Percentiles rank a stretch among this genome's conserved stretches.
phyloP scores from a whole-genome alignment of 768 basidiomycete genomes.

The Boletus sp. region DNA sequence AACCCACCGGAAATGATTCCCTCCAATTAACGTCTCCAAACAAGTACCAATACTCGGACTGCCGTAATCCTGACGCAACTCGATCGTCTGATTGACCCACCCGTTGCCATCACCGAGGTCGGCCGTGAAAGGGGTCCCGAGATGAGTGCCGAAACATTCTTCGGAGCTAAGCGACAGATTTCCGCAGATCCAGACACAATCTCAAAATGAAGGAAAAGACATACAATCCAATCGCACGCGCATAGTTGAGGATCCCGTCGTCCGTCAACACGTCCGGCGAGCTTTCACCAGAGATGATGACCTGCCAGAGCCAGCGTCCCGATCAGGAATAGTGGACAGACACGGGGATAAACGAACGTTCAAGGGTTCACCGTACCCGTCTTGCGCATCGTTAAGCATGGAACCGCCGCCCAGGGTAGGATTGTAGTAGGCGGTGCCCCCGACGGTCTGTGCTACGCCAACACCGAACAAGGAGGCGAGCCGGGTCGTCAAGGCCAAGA shows the following conservation, averaged over 20 bases:
- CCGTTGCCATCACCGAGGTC: conserved; percentile 50
- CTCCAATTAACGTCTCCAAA: conserved; percentile 44
- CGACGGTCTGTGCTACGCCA: neutral
- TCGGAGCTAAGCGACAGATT: conserved; percentile 28
- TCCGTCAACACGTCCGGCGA: conserved; percentile 56
- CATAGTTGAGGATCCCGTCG: conserved; percentile 56
- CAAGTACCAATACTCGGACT: conserved; percentile 40
- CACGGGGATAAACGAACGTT: conserved; percentile 33
- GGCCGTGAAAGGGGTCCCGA: conserved; percentile 39
- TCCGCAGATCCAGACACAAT: too few relatives aligned
- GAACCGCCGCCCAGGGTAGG: conserved; percentile 42
- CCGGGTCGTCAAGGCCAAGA: neutral
- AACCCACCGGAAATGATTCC: conserved; percentile 47
- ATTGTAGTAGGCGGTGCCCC: conserved; percentile 31
- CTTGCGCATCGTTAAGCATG: conserved; percentile 38
- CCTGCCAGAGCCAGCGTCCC: conserved; percentile 24
- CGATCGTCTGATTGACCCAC: conserved; percentile 42
- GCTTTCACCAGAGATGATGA: conserved; percentile 67
- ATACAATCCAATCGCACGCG: conserved; percentile 62
- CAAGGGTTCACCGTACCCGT: conserved; percentile 44
- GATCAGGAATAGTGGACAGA: neutral
- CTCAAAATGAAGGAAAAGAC: conserved; percentile 10
- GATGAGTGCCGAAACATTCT: conserved; percentile 40
- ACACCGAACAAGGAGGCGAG: conserved; percentile 3
- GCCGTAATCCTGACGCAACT: conserved; percentile 46